Evolutionary conservation across 306 rosid genomes (phyloP), one percentile per base, ranked within the genome.

Genomic region (Prunus mongolica): DNA sequence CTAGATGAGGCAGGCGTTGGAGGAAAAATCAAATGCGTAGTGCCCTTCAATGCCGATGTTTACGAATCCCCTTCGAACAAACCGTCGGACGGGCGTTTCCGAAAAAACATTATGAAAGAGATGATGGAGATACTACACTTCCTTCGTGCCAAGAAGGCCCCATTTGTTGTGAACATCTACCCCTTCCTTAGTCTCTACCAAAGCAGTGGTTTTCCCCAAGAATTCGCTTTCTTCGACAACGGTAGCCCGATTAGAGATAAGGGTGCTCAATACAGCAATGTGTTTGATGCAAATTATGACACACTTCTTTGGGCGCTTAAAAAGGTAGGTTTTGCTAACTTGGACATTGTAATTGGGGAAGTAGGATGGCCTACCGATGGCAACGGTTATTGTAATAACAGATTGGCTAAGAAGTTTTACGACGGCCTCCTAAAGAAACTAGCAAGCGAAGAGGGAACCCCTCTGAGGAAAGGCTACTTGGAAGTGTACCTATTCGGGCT

Each of bases 281-380:
- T 88, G 71, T 90, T 95, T 27, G 98, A 95, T 44, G 97, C 96
- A 14, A 90, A 90, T 18, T 63, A 79, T 4, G 97, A 95, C 73
- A 92, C 92, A 10, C 87, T 91, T 0, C 75, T 88, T 45, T 81
- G 83, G 85, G 62, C 98, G 1, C 65, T 92, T 11, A 92, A 65
- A 57, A 85, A 85, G 28, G 12, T 20, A 0, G 95, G 95, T 2
- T 63, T 76, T 30, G 72, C 78, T 2, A 47, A 85, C 52, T 19
- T 90, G 76, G 11, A 80, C 12, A 88, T 95, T 65, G 1, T 74
- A 1, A 78, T 95, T 3, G 98, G 97, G 6, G 98, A 92, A 80
- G 84, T 90, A 14, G 97, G 98, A 5, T 95, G 97, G 98, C 98
- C 98, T 0, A 90, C 98, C 0, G 96, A 94, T 11, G 93, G 90